Evolutionary conservation across 2,329 filamentous ascomycete species (phyloP), one percentile per base, ranked within the genome.

Genomic region (Aspergillus luchuensis): DNA sequence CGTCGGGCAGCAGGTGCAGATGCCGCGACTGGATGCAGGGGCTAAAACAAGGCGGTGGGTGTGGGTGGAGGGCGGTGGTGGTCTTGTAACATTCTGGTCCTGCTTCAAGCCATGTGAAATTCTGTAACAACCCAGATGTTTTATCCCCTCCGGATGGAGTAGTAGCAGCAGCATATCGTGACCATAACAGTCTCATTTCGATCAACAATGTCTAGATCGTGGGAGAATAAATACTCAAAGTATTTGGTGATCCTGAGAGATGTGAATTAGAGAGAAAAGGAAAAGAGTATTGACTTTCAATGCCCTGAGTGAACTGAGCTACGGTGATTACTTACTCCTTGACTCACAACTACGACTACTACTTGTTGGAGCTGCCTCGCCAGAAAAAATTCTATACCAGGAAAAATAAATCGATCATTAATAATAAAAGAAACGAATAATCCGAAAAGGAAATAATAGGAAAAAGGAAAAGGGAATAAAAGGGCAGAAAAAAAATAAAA

Each of bases 31-130:
- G 25, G 53, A 56, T 47, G 53, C 53, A 56, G 53, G 53, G 53
- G 53, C 53, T 55, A 45, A 45, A 55, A 55, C 52, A 55, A 55
- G 53, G 53, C 53, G 53, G 53, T 56, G 39, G 52, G 23, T 38
- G 53, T 56, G 39, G 52, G 38, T 38, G 41, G 41, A 45, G 41
- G 41, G 41, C 25, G 45, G 45, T 49, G 30, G 30, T 39, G 38
- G 52, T 28, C 41, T 43, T 30, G 52, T 55, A 53, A 53, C 51
- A 53, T 36, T 7, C 52, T 28, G 52, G 38, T 43, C 52, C 23
- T 43, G 52, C 39, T 47, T 45, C 38, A 45, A 45, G 38, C 53
- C 52, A 43, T 45, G 52, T 55, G 38, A 55, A 43, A 30, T 43
- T 53, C 53, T 56, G 53, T 56, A 56, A 56, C 53, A 45, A 45